Percentiles rank a stretch among this genome's conserved stretches.
These are phyloP conservation scores for Hamamelis virginiana DNA, from an alignment of 164 flowering plant species.

Conservation along the genomic window DNA sequence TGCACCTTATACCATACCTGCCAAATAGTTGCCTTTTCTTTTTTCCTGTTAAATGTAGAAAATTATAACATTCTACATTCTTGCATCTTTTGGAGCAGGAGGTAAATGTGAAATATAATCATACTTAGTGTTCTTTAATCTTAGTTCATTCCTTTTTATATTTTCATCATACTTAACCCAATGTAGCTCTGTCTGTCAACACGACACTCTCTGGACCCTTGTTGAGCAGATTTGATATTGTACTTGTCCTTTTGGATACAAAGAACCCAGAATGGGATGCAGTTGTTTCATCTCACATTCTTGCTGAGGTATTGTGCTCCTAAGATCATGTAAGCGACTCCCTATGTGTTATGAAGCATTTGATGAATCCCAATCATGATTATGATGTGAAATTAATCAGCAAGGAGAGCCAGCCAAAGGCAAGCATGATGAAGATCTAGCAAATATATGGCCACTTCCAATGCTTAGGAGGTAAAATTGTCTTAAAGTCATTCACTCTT, in stretches of 20 bases:
- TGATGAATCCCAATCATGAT: not conserved
- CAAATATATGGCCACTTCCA: conserved; percentile 65
- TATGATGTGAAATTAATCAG: conserved; percentile 14
- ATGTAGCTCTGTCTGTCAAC: conserved; percentile 89
- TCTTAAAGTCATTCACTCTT: not conserved
- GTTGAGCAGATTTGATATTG: conserved; percentile 96
- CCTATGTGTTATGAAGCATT: conserved; percentile 5
- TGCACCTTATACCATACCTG: too few relatives aligned
- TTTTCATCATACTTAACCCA: conserved; percentile 29
- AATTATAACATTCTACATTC: too few relatives aligned
- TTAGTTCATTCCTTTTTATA: not conserved
- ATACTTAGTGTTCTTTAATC: not conserved
- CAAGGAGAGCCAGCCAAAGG: conserved; percentile 46
- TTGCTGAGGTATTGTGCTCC: conserved; percentile 57
- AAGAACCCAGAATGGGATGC: conserved; percentile 97
- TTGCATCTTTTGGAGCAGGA: not conserved
- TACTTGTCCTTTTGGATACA: conserved; percentile 90
- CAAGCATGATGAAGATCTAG: conserved; percentile 43
- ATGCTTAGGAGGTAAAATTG: conserved; percentile 70
- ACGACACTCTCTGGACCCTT: conserved; percentile 96
- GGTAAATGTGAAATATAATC: not conserved
- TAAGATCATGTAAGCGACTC: not conserved
- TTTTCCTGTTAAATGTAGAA: not conserved
- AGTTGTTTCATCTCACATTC: conserved; percentile 95
- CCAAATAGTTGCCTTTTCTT: too few relatives aligned